Evolutionary conservation across 768 basidiomycete genomes (phyloP), one percentile per base, ranked within the genome.

Genomic region (Mycena floridula): DNA sequence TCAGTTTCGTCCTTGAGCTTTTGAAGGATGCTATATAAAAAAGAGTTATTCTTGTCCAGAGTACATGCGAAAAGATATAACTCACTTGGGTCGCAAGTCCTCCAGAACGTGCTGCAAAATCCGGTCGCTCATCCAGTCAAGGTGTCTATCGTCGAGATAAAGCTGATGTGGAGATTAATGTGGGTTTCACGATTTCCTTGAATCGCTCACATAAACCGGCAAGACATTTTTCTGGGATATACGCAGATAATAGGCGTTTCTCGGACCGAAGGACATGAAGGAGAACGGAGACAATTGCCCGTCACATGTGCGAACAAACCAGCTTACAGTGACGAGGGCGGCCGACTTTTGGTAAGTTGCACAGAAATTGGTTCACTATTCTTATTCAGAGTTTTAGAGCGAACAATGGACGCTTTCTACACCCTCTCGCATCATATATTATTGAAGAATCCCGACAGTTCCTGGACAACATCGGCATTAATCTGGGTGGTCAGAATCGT

Each of bases 61-160:
- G 48, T 13, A 43, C 8, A 18, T 40, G 23, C 1, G 32, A 43
- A 37, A 47, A 32, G 45, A 13, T 53, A 70, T 42, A 28, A 79
- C 65, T 54, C 42, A 74, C 89, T 82, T 68, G 46, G 86, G 83
- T 51, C 85, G 75, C 38, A 96, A 62, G 59, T 91, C 89, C 8
- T 77, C 73, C 2, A 96, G 72, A 15, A 95, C 87, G 53, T 81
- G 77, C 55, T 92, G 90, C 2, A 95, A 68, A 32, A 86, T 72
- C 21, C 63, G 54, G 54, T 95, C 91, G 5, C 85, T 81, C 91
- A 96, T 95, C 93, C 93, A 96, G 44, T 81, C 73, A 13, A 88
- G 63, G 67, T 96, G 93, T 9, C 79, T 76, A 50, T 89, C 89
- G 57, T 96, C 93, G 23, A 96, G 77, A 61, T 93, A 94, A 4